Evolutionary conservation across 208 protist species (phyloP).

Genomic region (Zelonia costaricensis): DNA sequence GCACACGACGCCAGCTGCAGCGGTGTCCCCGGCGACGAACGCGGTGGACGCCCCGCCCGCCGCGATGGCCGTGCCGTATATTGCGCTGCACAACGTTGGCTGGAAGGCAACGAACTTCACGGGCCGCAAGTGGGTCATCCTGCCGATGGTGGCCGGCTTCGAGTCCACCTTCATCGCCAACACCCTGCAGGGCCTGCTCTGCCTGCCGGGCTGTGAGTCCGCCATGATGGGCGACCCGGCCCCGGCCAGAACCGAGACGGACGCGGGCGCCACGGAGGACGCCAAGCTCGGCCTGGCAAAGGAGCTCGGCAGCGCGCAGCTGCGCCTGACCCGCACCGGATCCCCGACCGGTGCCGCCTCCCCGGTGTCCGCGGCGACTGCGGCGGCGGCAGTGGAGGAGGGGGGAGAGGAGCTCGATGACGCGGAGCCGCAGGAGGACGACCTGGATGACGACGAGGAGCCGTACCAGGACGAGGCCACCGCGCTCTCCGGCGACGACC

Average conservation of each 20-base stretch:
- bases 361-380: neutral
- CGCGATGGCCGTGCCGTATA: slow-evolving; percentile 42
- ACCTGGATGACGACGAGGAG: neutral
- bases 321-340: too few relatives aligned
- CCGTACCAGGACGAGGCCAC: neutral
- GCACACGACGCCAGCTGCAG: slow-evolving; percentile 3
- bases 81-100: slow-evolving; percentile 31
- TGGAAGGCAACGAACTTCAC: slow-evolving; percentile 6
- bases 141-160: slow-evolving; percentile 47
- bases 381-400: neutral
- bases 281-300: too few relatives aligned
- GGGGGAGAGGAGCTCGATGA: slow-evolving; percentile 7
- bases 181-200: slow-evolving; percentile 46
- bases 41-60: too few relatives aligned
- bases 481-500: neutral
- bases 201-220: slow-evolving; percentile 54
- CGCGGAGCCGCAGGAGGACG: neutral
- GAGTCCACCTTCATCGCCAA: slow-evolving; percentile 48
- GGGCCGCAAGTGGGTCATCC: slow-evolving; percentile 44
- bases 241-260: neutral
- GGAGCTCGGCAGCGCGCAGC: too few relatives aligned
- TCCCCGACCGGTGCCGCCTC: neutral
- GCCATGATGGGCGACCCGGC: slow-evolving; percentile 39
- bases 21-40: slow-evolving; percentile 5
- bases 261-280: too few relatives aligned